phyloP scores from a whole-genome alignment of 1,284 basidiomycete species.

The Phellinidium pouzarii region DNA sequence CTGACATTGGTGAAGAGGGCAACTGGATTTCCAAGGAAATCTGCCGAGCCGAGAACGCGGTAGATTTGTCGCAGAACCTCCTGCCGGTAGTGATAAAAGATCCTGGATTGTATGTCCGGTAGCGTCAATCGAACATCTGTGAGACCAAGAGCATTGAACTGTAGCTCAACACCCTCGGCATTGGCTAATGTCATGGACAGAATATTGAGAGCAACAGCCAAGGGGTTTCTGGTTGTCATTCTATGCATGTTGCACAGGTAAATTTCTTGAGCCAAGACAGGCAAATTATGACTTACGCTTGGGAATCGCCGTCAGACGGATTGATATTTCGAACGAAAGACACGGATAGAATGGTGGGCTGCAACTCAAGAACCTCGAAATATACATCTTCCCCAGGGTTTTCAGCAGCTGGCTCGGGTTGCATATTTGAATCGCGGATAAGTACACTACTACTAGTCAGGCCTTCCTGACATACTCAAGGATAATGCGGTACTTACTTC shows the following conservation, averaged over 20 bases:
- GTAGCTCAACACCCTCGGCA: constrained; percentile 94
- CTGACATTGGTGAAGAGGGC: constrained; percentile 98
- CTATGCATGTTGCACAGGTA: constrained; percentile 31
- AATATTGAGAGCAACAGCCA: constrained; percentile 92
- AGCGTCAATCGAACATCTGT: constrained; percentile 90
- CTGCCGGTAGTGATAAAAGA: constrained; percentile 91
- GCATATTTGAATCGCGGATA: constrained; percentile 68
- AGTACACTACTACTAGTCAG: constrained; percentile 48
- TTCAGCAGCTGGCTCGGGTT: constrained; percentile 71
- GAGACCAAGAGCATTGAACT: constrained; percentile 91
- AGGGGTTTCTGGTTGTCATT: constrained; percentile 81
- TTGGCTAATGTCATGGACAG: constrained; percentile 97
- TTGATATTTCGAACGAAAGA: constrained; percentile 88
- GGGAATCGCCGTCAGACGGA: constrained; percentile 87
- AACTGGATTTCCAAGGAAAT: constrained; percentile 91
- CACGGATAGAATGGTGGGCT: constrained; percentile 87
- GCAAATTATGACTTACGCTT: constrained; percentile 56
- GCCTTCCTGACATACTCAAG: neutral
- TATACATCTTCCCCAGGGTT: constrained; percentile 79
- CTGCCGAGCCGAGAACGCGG: constrained; percentile 92
- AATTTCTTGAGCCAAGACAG: neutral
- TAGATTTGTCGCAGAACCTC: constrained; percentile 94
- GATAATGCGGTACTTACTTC: constrained; percentile 49
- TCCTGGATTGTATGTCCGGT: constrained; percentile 79
- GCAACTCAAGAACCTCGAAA: constrained; percentile 96